These are phyloP conservation scores for Actinomucor elegans DNA, from an alignment of 371 early-diverging fungal species.

Conservation along the genomic window DNA sequence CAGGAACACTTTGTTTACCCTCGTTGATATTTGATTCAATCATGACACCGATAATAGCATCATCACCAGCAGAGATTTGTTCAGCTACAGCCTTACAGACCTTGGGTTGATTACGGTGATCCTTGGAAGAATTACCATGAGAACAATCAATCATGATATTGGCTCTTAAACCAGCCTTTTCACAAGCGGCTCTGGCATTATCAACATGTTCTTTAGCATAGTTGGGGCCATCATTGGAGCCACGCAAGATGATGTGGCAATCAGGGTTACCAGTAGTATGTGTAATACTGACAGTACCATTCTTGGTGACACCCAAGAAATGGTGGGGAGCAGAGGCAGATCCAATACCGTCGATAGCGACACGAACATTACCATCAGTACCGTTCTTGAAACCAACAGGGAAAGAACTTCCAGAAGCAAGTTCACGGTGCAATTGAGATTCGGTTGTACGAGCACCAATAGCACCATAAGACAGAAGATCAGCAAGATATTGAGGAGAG, in stretches of 20 bases:
- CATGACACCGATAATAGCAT: constrained; percentile 87
- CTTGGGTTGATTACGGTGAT: constrained; percentile 70
- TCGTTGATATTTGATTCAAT: constrained; percentile 89
- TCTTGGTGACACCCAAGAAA: constrained; percentile 91
- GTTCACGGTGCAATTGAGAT: constrained; percentile 91
- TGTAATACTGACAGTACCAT: constrained; percentile 89
- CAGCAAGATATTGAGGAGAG: constrained; percentile 91
- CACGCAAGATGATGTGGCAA: constrained; percentile 61
- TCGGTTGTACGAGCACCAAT: constrained; percentile 95
- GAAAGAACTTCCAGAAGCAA: constrained; percentile 91
- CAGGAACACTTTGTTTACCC: constrained; percentile 81
- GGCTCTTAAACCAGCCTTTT: constrained; percentile 57
- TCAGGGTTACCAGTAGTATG: constrained; percentile 83
- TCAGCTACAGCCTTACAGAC: constrained; percentile 55
- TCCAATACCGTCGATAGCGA: constrained; percentile 91
- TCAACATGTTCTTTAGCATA: constrained; percentile 66
- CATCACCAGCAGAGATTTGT: constrained; percentile 71
- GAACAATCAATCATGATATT: constrained; percentile 80
- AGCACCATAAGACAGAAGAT: constrained; percentile 92
- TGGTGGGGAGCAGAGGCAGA: constrained; percentile 85
- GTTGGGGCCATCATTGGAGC: constrained; percentile 85
- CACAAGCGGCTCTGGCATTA: constrained; percentile 50
- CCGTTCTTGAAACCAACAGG: constrained; percentile 97
- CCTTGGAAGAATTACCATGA: constrained; percentile 82
- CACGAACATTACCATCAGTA: constrained; percentile 81